phyloP scores from a whole-genome alignment of 2,329 filamentous ascomycete species.

The Phyllosticta paracitricarpa region DNA sequence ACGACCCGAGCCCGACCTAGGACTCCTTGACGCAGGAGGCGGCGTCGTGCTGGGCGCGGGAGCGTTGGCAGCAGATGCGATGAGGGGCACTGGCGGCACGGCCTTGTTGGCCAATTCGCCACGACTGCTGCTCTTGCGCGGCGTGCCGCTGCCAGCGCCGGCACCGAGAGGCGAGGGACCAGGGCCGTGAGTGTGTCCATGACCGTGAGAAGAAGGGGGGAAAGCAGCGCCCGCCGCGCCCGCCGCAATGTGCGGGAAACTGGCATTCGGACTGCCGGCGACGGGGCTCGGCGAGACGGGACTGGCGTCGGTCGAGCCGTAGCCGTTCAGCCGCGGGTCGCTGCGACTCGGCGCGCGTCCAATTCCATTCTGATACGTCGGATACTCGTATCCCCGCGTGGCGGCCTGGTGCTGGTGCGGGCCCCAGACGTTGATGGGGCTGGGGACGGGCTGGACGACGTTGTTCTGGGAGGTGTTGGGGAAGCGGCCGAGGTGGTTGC shows the following conservation, averaged over 20 bases:
- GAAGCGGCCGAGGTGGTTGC: conserved; percentile 12
- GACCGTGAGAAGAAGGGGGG: no score
- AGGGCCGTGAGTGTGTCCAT: not conserved
- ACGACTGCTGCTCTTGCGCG: not conserved
- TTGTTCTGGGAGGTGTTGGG: conserved; percentile 10
- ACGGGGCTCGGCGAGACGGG: not conserved
- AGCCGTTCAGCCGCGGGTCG: not conserved
- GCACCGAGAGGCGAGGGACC: not conserved
- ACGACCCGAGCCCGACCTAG: no score
- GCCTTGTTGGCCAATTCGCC: not conserved
- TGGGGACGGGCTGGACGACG: not conserved
- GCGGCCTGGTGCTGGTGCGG: conserved; percentile 14
- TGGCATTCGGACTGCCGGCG: not conserved
- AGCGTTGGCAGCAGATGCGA: not conserved
- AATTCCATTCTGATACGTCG: not conserved
- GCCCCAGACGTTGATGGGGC: conserved; percentile 13
- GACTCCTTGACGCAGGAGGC: no score
- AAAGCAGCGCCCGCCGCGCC: not conserved
- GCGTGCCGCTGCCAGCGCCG: not conserved
- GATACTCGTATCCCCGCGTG: conserved; percentile 10
- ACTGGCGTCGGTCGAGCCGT: not conserved
- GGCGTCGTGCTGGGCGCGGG: no score
- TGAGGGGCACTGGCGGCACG: not conserved
- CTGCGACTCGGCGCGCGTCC: not conserved
- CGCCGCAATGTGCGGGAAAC: not conserved